A percentile compares a stretch with the other conserved stretches of the same genome.
phyloP scores from a whole-genome alignment of 2,329 filamentous ascomycete genomes.

The Dothideomycetes sp. region DNA sequence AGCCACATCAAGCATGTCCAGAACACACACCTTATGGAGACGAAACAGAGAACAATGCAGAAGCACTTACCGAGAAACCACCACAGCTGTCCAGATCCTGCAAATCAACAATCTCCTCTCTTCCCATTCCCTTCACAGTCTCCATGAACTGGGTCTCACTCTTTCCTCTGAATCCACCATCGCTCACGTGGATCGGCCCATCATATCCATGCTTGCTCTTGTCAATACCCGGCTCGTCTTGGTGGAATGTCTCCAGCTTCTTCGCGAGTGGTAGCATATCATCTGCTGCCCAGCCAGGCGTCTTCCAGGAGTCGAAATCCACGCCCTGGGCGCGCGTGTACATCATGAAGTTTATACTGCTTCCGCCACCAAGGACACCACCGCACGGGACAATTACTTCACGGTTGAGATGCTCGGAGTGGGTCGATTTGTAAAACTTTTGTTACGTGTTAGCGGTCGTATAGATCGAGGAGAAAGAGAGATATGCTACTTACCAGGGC shows the following conservation, averaged over 20 bases:
- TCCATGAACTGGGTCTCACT: constrained; percentile 40
- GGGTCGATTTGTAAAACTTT: constrained; percentile 43
- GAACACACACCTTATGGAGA: too few species aligned
- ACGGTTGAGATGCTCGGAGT: constrained; percentile 35
- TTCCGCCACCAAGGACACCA: constrained; percentile 50
- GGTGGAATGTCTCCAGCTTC: constrained; percentile 15
- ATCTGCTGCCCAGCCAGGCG: constrained; percentile 12
- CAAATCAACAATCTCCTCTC: constrained; percentile 42
- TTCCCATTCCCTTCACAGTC: constrained; percentile 37
- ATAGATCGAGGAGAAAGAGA: too few species aligned
- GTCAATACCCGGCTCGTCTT: constrained; percentile 7
- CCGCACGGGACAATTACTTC: constrained; percentile 32
- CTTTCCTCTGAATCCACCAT: constrained; percentile 11
- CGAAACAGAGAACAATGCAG: too few species aligned
- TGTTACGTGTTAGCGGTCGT: too few species aligned
- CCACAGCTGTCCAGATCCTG: constrained; percentile 34
- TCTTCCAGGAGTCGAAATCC: constrained; percentile 15
- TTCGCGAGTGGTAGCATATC: constrained; percentile 13
- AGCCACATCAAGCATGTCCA: too few species aligned
- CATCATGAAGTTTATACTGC: constrained; percentile 29
- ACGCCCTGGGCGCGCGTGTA: constrained; percentile 12
- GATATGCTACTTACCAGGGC: too few species aligned
- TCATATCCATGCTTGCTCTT: constrained; percentile 11
- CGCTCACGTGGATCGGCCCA: constrained; percentile 12
- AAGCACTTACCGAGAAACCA: constrained; percentile 2